phyloP scores from a whole-genome alignment of 441 rosid species.

The Omphalea diandra region DNA sequence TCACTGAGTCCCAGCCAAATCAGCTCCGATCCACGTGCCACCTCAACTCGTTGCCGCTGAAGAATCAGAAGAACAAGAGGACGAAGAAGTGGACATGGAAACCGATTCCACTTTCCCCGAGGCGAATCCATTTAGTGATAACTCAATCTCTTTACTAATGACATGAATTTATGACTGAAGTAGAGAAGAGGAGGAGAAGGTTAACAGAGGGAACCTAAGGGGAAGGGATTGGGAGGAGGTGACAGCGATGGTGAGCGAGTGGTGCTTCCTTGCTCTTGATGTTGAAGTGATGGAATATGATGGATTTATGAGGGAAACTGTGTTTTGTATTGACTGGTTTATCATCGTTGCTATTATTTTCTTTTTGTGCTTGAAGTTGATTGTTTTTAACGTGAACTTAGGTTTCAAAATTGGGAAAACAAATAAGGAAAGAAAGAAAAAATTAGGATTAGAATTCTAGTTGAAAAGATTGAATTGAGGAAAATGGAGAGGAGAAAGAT shows the following conservation, averaged over 20 bases:
- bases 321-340: too few relatives aligned
- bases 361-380: too few relatives aligned
- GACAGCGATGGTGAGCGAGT: conserved; percentile 67
- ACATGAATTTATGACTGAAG: conserved; percentile 37
- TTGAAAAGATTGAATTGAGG: too few relatives aligned
- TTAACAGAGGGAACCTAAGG: conserved; percentile 75
- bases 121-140: conserved; percentile 37
- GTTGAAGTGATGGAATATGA: too few relatives aligned
- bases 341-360: too few relatives aligned
- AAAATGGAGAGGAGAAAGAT: too few relatives aligned
- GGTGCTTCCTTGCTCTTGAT: too few relatives aligned
- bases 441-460: too few relatives aligned
- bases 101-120: conserved; percentile 50
- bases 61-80: conserved; percentile 33
- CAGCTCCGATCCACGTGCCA: conserved; percentile 27
- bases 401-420: too few relatives aligned
- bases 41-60: conserved; percentile 31
- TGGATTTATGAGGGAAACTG: too few relatives aligned
- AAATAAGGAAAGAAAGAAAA: too few relatives aligned
- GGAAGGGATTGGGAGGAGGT: conserved; percentile 99
- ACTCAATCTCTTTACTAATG: conserved; percentile 35
- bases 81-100: conserved; percentile 44
- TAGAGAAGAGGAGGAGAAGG: conserved; percentile 54
- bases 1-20: conserved; percentile 33
- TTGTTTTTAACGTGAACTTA: too few relatives aligned